Conservation (phyloP, 495 filamentous ascomycete species). For the Hyaloscypha bicolor region DNA sequence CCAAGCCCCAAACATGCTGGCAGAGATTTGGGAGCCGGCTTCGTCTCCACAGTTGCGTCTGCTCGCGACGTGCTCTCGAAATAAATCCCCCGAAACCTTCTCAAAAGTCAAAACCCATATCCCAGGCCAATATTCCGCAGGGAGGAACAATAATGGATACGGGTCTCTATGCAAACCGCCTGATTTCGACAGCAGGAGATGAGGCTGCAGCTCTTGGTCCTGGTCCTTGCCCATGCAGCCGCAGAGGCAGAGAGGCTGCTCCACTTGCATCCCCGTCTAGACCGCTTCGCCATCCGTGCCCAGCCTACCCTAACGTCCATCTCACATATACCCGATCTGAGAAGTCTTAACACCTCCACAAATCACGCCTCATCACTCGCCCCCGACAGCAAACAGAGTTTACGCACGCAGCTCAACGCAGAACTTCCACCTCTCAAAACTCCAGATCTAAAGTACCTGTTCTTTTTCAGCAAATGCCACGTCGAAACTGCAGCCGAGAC, state of each 20-base stretch:
- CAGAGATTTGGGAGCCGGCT: background rate
- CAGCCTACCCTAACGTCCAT: background rate
- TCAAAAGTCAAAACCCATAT: background rate
- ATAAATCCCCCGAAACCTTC: background rate
- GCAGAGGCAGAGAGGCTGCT: background rate
- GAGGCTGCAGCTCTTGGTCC: background rate
- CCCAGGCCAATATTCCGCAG: background rate
- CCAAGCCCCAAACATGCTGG: no score
- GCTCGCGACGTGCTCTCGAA: background rate
- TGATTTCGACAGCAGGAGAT: background rate
- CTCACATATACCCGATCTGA: background rate
- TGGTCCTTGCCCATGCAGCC: background rate
- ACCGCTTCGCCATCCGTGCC: constrained; percentile 1
- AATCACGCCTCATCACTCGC: background rate
- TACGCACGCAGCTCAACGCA: background rate
- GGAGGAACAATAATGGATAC: background rate
- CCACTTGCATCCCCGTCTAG: background rate
- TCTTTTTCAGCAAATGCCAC: background rate
- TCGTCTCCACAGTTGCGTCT: background rate
- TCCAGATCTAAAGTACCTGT: background rate
- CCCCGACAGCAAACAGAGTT: background rate
- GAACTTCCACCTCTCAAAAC: background rate
- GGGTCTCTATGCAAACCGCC: background rate
- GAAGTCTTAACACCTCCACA: background rate
- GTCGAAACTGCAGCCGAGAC: background rate